These are phyloP conservation scores for Pyrus hybrid DNA, from an alignment of 331 rosid species.

Conservation along the genomic window DNA sequence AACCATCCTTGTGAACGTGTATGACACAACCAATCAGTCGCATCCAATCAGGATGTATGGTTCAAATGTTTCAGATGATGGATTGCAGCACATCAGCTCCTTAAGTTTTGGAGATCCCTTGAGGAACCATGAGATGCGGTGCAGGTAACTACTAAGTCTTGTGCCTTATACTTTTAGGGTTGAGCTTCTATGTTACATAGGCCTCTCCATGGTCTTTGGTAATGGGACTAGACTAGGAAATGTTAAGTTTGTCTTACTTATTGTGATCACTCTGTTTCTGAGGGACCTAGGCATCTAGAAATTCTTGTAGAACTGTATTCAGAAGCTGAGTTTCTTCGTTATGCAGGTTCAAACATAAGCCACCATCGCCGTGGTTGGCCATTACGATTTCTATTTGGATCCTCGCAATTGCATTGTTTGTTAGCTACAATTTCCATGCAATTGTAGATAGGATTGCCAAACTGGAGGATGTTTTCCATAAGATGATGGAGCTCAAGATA, in stretches of 20 bases:
- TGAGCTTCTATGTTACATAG: background rate
- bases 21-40: constrained; percentile 71
- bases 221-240: too few species aligned
- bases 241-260: too few species aligned
- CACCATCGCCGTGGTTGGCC: constrained; percentile 81
- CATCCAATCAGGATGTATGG: constrained; percentile 88
- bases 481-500: constrained; percentile 70
- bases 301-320: background rate
- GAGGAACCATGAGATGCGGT: constrained; percentile 91
- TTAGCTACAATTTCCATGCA: constrained; percentile 65
- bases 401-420: constrained; percentile 63
- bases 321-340: constrained; percentile 20
- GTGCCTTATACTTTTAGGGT: too few species aligned
- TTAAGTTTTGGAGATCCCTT: constrained; percentile 92
- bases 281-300: too few species aligned
- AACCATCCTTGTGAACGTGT: constrained; percentile 78
- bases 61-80: constrained; percentile 55
- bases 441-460: constrained; percentile 71
- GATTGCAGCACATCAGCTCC: constrained; percentile 48
- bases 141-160: constrained; percentile 50
- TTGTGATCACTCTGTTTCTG: too few species aligned
- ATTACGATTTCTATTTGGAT: constrained; percentile 55
- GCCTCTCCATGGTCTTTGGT: too few species aligned
- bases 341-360: constrained; percentile 80
- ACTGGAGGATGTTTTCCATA: constrained; percentile 64